Conservation (phyloP, 495 filamentous ascomycete genomes). For the Penicillium odoratum region DNA sequence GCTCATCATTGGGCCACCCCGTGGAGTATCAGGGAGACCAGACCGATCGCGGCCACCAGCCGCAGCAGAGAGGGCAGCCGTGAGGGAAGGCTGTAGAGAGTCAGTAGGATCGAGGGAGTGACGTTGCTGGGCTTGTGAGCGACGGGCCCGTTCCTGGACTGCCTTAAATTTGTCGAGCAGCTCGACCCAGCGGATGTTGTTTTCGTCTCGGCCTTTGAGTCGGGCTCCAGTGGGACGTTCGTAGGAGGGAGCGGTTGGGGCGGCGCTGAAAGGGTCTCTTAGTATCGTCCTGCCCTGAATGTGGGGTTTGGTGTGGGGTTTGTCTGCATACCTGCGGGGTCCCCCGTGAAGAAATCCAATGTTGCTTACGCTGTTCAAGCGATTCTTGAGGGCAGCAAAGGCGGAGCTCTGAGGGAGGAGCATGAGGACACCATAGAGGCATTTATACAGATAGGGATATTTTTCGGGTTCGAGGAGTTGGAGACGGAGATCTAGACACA, state of each 20-base stretch:
- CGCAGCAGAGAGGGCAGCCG: slow-evolving; percentile 36
- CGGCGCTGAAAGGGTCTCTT: slow-evolving; percentile 16
- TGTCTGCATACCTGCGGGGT: slow-evolving; percentile 70
- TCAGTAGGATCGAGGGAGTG: slow-evolving; percentile 29
- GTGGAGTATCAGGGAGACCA: slow-evolving; percentile 41
- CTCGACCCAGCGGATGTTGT: slow-evolving; percentile 84
- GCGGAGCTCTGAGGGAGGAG: slow-evolving; percentile 95
- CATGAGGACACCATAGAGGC: slow-evolving; percentile 96
- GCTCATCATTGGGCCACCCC: slow-evolving; percentile 26
- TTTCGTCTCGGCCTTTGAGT: slow-evolving; percentile 81
- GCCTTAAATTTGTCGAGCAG: slow-evolving; percentile 93
- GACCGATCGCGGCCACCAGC: slow-evolving; percentile 40
- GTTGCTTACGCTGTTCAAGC: slow-evolving; percentile 91
- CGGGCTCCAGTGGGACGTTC: slow-evolving; percentile 71
- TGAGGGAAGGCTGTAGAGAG: slow-evolving; percentile 26
- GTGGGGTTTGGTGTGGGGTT: background rate
- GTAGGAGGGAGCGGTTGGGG: slow-evolving; percentile 27
- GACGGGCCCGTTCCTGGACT: slow-evolving; percentile 78
- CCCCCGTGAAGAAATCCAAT: slow-evolving; percentile 92
- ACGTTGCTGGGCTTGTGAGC: slow-evolving; percentile 44
- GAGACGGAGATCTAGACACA: slow-evolving; percentile 75
- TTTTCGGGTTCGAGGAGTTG: slow-evolving; percentile 98
- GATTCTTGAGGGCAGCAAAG: slow-evolving; percentile 95
- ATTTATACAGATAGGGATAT: slow-evolving; percentile 96
- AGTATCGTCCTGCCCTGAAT: slow-evolving; percentile 4